Base-by-base conservation (phyloP, 2,329 filamentous ascomycete species). In the Claviceps cyperi region DNA sequence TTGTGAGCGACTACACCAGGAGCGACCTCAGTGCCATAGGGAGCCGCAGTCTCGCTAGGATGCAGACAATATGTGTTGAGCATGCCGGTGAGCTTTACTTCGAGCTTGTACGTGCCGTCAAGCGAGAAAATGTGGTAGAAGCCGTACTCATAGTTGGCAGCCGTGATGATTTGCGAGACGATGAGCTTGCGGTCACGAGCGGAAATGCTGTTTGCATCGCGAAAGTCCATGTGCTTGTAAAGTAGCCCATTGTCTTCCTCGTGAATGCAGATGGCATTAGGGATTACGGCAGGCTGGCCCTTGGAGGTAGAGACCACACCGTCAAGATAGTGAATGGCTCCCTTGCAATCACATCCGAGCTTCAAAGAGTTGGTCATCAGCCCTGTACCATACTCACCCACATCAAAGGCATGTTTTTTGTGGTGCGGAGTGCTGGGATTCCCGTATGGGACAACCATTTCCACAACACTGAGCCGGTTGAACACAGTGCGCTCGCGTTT, bases 401-500 rank as follows among this genome's bases (percentile, higher is more conserved):
- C 75, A 55, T 86, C 82, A 55, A 86, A 85, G 1, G 81, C 82
- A 19, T 78, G 76, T 60, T 85, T 86, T 37, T 78, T 71, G 38
- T 80, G 78, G 61, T 78, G 83, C 0, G 81, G 81, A 3, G 70
- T 65, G 2, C 81, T 73, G 5, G 77, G 77, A 55, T 84, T 80
- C 3, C 72, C 80, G 55, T 86, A 86, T 1, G 80, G 80, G 0
- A 84, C 80, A 4, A 78, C 76, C 84, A 87, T 87, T 61, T 87
- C 84, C 51, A 76, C 77, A 45, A 86, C 69, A 19, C 76, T 78
- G 49, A 87, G 66, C 2, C 83, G 74, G 65, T 87, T 82, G 63
- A 86, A 76, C 35, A 86, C 69, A 40, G 75, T 79, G 47, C 81
- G 73, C 57, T 65, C 62, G 15, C 61, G 63, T 22, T 59, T 55